Evolutionary conservation across 1,284 basidiomycete species (phyloP), one percentile per base, ranked within the genome.

Genomic region (Moniliophthora roreri): DNA sequence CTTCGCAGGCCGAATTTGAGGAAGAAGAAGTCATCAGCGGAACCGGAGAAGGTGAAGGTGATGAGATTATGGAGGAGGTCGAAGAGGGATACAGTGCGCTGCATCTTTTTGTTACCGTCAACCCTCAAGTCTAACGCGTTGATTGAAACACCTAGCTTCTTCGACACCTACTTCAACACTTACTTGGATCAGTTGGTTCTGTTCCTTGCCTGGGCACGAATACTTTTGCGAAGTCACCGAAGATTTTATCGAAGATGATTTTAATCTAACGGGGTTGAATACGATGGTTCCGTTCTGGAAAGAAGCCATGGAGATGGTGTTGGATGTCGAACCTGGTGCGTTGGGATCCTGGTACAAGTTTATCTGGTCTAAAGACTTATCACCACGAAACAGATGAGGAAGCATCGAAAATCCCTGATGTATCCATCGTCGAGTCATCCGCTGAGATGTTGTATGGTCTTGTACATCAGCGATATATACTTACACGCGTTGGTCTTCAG

Each of bases 291-390:
- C 97, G 8, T 99, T 99, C 69, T 99, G 97, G 93, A 95, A 98
- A 72, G 97, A 99, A 71, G 97, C 97, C 24, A 89, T 99, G 84
- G 97, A 99, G 76, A 99, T 99, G 97, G 95, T 99, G n/a, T 75
- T 99, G 56, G 97, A 99, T 72, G 96, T 99, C 50, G 97, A 99
- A 75, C 93, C 97, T 75, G 94, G 94, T 95, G 70, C 69, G 86
- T 40, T 51, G 24, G 28, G n/a, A 6, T 24, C 44, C 16, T 24
- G n/a, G n/a, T n/a, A n/a, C n/a, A 4, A 20, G 15, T 5, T 9
- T 13, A n/a, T 8, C 15, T 36, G 16, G 32, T 40, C 15, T n/a
- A 24, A 6, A 9, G 28, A 28, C 26, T 42, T 21, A 45, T 52
- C 34, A 41, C 28, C 23, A 36, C 41, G 40, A 35, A 10, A 41